Conservation (phyloP, 83 land plant genomes). For the Isoetes engelmannii region DNA sequence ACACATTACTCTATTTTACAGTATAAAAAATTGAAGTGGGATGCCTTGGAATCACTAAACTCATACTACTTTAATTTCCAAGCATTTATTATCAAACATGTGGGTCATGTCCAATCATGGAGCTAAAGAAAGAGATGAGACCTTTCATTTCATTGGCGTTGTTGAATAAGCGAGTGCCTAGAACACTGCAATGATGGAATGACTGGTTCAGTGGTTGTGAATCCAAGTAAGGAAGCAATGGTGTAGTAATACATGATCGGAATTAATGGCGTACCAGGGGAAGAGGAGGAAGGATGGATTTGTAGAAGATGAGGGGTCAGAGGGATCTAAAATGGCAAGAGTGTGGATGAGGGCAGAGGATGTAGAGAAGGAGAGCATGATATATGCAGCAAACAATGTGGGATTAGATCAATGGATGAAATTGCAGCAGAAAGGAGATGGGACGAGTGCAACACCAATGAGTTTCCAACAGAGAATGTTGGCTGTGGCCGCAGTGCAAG, state of each 20-base stretch:
- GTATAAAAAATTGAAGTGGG: no score
- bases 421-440: background rate
- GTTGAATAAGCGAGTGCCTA: no score
- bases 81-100: no score
- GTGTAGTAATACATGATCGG: background rate
- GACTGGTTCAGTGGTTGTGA: no score
- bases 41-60: no score
- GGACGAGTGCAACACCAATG: background rate
- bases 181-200: no score
- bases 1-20: no score
- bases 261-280: background rate
- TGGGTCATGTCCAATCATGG: no score
- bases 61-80: no score
- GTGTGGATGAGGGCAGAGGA: background rate
- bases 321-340: background rate
- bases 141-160: no score
- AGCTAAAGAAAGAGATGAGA: no score
- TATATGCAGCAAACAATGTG: background rate
- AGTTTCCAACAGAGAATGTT: background rate
- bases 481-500: background rate
- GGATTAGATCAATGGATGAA: background rate
- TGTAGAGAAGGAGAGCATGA: background rate
- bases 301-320: background rate
- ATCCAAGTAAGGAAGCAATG: background rate
- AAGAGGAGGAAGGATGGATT: conserved; percentile 1